Conservation (phyloP, 1,284 basidiomycete species). For the Austroboletus niveus region DNA sequence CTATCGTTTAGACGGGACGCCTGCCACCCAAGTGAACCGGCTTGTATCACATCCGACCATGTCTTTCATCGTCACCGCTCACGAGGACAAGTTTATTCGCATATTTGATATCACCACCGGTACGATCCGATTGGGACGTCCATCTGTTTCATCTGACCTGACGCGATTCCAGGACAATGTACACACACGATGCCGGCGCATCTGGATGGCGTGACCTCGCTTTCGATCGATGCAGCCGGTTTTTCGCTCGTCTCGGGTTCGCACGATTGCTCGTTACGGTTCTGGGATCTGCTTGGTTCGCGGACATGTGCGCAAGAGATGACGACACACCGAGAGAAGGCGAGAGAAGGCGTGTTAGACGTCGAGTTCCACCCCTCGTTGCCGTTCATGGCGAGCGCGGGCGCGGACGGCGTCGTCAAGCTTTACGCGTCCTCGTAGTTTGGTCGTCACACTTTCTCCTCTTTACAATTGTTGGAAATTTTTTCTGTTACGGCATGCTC, state of each 20-base stretch:
- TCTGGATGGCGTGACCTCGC: conserved; percentile 85
- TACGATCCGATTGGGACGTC: conserved; percentile 35
- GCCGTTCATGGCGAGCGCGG: conserved; percentile 88
- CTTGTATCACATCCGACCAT: conserved; percentile 91
- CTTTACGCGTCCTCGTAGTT: conserved; percentile 76
- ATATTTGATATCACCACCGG: conserved; percentile 86
- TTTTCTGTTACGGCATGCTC: conserved; percentile 6
- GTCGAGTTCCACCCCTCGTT: conserved; percentile 83
- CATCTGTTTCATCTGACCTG: conserved; percentile 6
- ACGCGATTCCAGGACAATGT: conserved; percentile 59
- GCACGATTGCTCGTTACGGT: conserved; percentile 91
- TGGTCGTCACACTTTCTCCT: not conserved
- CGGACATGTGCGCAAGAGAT: conserved; percentile 88
- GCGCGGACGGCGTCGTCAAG: conserved; percentile 93
- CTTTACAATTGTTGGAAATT: not conserved
- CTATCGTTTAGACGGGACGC: conserved; percentile 56
- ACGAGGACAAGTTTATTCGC: conserved; percentile 92
- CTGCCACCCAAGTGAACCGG: conserved; percentile 83
- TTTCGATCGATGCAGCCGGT: conserved; percentile 86
- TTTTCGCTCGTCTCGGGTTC: conserved; percentile 88
- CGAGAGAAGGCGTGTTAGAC: conserved; percentile 86
- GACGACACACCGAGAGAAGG: conserved; percentile 83
- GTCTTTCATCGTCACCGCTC: conserved; percentile 83
- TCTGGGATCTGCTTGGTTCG: conserved; percentile 91
- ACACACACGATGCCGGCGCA: conserved; percentile 91